Evolutionary conservation across 1,284 basidiomycete genomes (phyloP), one percentile per base, ranked within the genome.

Genomic region (Phaffia rhodozyma): DNA sequence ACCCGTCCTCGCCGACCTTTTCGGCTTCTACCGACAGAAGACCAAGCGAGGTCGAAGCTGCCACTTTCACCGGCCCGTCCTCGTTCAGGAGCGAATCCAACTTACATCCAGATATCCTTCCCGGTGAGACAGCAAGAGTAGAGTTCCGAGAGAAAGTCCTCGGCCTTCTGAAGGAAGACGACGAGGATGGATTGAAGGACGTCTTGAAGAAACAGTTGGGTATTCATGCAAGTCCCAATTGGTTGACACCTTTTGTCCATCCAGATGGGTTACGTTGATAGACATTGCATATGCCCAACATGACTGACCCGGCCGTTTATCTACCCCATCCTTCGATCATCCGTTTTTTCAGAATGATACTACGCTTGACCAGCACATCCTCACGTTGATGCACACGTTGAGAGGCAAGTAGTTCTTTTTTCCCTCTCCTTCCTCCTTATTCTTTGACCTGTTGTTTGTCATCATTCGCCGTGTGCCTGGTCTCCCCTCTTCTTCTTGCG

Each of bases 311-410:
- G 13, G 32, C 32, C 32, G 16, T 43, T 16, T 16, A 11, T 16
- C 13, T 11, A 16, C 5, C 16, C 13, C 13, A 43, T 34, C 62
- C 55, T 61, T 54, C 60, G 61, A 65, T 56, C 34, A 62, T 62
- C n/a, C 61, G 55, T 62, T 62, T 65, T 66, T 66, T 69, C 64
- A 60, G 65, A 67, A 29, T 60, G 54, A 56, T 56, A 63, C 59
- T 7, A 70, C 88, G 84, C 78, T 86, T 60, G 87, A 89, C 71
- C 84, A 87, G 69, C 81, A 83, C 72, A 84, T 89, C 63, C 79
- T 90, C 32, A 86, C 89, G 71, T 80, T 90, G 66, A 89, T 90
- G 87, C 87, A 90, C 75, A 86, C 86, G 75, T 86, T 89, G 72
- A 80, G 83, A 65, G 87, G 64, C 61, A 18, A 29, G 64, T 49